Evolutionary conservation across 2,329 filamentous ascomycete genomes (phyloP), one percentile per base, ranked within the genome.

Genomic region (Sordariomycetes sp.): DNA sequence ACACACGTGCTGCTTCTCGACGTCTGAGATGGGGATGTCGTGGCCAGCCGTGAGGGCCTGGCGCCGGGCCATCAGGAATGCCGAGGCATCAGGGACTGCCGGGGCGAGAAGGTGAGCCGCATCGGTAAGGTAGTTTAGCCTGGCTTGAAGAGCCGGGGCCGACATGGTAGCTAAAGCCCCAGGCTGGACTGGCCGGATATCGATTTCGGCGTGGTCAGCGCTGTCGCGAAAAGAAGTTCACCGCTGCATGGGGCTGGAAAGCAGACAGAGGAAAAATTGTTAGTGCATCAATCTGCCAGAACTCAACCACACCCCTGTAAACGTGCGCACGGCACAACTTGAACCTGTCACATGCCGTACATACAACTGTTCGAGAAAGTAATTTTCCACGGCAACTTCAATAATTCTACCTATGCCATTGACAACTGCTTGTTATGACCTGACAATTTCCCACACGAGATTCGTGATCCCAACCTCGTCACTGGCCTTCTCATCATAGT

Each of bases 391-490:
- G 11, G 20, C n/a, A 10, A 12, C 51, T 34, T 34, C 51, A 53
- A 18, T 34, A 16, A 14, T 14, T 14, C 24, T 34, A n/a, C n/a
- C n/a, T n/a, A 24, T 48, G n/a, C 16, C 10, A 22, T 12, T 20
- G 6, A 25, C 48, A 6, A 25, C 3, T 3, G 51, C 25, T n/a
- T 10, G n/a, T 32, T 24, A 32, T 34, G 24, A 53, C 25, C 32
- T 32, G 24, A 53, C 80, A 64, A 99, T 88, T 64, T 91, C 86
- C 90, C 91, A 99, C 61, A 83, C 89, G 58, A 96, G 72, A 34
- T 94, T 89, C 69, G 90, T 93, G 70, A 97, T 91, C 71, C 89
- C 94, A 53, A 97, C 92, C 71, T 97, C 92, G 55, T 96, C 90
- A 0, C 87, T 81, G 0, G 89, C 81, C 76, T 97, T 97, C 74